Evolutionary conservation across 1,284 basidiomycete genomes (phyloP).

Genomic region (Cutaneotrichosporon curvatum): DNA sequence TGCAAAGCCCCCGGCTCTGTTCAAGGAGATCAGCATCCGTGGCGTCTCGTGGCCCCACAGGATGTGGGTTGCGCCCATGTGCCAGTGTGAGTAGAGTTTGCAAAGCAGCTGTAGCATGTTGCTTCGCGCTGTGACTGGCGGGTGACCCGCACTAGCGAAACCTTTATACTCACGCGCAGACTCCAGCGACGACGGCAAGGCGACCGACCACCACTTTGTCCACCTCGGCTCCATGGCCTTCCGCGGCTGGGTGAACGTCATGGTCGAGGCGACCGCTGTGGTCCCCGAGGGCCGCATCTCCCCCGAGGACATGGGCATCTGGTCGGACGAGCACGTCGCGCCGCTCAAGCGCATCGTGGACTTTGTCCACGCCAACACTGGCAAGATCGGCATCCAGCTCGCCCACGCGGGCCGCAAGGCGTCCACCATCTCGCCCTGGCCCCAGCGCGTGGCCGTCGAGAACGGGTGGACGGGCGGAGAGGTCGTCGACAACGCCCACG

Average conservation of each 20-base stretch:
- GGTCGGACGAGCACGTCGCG: conserved; percentile 65
- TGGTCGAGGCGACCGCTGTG: conserved; percentile 63
- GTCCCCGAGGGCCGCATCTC: conserved; percentile 65
- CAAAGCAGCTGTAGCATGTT: background rate
- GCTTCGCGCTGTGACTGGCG: no score
- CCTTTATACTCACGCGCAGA: conserved; percentile 50
- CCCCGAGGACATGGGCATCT: conserved; percentile 56
- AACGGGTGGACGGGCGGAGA: conserved; percentile 37
- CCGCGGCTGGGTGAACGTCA: conserved; percentile 54
- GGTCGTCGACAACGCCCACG: conserved; percentile 48
- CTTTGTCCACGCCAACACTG: conserved; percentile 64
- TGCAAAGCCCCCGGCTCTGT: conserved; percentile 54
- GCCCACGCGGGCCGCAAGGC: conserved; percentile 72
- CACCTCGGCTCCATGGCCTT: conserved; percentile 56
- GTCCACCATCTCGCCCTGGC: conserved; percentile 58
- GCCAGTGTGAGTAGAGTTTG: conserved; percentile 47
- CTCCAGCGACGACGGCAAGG: conserved; percentile 61
- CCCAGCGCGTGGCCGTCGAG: conserved; percentile 34
- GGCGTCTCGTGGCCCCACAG: conserved; percentile 62
- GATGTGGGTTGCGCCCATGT: conserved; percentile 57
- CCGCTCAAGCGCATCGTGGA: conserved; percentile 63
- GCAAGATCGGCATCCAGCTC: conserved; percentile 68
- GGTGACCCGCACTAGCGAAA: background rate
- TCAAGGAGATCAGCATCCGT: conserved; percentile 60
- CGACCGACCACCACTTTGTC: conserved; percentile 71